Evolutionary conservation across 1,139 yeast genomes (phyloP).

Genomic region (Saccharomyces hybrid): DNA sequence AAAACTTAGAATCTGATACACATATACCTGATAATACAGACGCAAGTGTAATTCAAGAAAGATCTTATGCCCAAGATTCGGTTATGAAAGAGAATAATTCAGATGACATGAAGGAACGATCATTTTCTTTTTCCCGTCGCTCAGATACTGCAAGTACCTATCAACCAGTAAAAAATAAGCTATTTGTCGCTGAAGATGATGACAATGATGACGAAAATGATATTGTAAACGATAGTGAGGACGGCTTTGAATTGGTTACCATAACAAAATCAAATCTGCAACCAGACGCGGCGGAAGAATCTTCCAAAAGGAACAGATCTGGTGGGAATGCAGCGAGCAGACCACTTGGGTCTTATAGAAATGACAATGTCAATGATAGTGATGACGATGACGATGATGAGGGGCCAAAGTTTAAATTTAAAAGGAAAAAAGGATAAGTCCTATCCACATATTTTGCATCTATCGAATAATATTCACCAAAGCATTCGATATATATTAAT

Average conservation of each 20-base stretch:
- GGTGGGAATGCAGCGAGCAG: conserved; percentile 13
- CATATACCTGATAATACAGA: background rate
- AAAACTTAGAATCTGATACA: background rate
- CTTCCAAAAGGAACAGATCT: conserved; percentile 4
- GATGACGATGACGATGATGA: conserved; percentile 31
- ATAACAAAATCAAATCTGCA: background rate
- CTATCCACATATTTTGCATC: background rate
- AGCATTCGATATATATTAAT: background rate
- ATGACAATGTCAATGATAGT: conserved; percentile 9
- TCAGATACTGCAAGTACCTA: background rate
- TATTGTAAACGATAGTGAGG: background rate
- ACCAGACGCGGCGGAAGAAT: background rate
- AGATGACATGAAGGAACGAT: background rate
- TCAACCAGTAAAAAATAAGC: background rate
- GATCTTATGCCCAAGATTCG: background rate
- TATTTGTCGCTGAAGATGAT: background rate
- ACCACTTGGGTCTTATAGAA: conserved; percentile 2
- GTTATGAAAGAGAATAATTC: background rate
- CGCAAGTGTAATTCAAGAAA: background rate
- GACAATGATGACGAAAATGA: background rate
- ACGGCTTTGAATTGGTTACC: background rate
- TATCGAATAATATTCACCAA: background rate
- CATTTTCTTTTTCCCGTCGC: conserved; percentile 2
- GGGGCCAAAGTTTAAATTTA: conserved; percentile 35
- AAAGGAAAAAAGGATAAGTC: conserved; percentile 17